phyloP scores from a whole-genome alignment of 1,284 basidiomycete species.

The Pseudozyma sp. region DNA sequence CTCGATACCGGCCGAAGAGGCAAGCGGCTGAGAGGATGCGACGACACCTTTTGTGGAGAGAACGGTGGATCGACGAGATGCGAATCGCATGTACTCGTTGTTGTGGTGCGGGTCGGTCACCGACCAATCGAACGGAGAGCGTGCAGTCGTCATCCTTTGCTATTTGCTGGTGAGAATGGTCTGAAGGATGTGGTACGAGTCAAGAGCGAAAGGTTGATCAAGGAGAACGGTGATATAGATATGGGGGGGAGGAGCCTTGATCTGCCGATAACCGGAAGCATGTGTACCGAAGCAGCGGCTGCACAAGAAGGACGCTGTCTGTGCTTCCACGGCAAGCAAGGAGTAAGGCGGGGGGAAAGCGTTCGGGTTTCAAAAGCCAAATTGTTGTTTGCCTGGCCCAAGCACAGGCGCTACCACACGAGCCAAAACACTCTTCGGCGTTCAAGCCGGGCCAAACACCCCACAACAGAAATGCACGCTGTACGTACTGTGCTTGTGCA shows the following conservation, averaged over 20 bases:
- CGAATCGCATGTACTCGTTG: conserved; percentile 42
- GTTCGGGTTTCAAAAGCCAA: not conserved
- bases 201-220: not conserved
- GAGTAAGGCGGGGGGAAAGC: conserved; percentile 1
- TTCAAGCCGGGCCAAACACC: conserved; percentile 6
- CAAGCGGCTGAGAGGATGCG: conserved; percentile 88
- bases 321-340: too few relatives aligned
- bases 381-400: conserved; percentile 2
- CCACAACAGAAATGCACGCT: not conserved
- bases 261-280: not conserved
- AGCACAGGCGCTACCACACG: not conserved
- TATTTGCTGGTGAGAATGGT: not conserved
- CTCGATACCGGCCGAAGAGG: conserved; percentile 86
- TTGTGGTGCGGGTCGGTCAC: conserved; percentile 42
- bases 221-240: too few relatives aligned
- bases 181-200: not conserved
- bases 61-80: conserved; percentile 60
- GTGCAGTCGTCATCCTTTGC: conserved; percentile 15
- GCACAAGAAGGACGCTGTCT: not conserved
- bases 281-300: not conserved
- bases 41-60: conserved; percentile 82
- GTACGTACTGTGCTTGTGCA: not conserved
- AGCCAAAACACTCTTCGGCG: not conserved
- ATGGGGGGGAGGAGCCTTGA: too few relatives aligned
- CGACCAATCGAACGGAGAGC: conserved; percentile 42